A percentile compares a stretch with the other conserved stretches of the same genome.
These are phyloP conservation scores for Candida xiaguanensis DNA, from an alignment of 805 yeast species.

Conservation along the genomic window DNA sequence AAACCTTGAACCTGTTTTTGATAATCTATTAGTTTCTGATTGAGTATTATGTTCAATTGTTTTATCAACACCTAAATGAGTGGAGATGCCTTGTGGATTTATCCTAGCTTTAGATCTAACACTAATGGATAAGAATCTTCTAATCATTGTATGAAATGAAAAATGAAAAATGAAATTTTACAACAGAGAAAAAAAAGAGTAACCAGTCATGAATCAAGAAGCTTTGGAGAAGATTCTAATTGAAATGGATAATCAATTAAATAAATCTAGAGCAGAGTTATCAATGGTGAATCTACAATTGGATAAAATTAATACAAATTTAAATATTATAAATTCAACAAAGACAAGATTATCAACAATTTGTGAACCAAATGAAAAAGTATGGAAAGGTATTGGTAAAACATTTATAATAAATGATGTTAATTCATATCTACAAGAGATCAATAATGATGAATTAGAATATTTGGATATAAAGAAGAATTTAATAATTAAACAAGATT, in stretches of 20 bases:
- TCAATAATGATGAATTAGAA: constrained; percentile 50
- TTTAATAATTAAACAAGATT: constrained; percentile 63
- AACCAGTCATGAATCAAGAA: constrained; percentile 35
- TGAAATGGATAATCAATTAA: constrained; percentile 67
- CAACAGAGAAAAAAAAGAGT: background rate
- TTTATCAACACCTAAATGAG: constrained; percentile 20
- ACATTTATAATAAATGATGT: constrained; percentile 53
- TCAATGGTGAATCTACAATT: constrained; percentile 51
- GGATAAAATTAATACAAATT: constrained; percentile 45
- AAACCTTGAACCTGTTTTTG: constrained; percentile 67
- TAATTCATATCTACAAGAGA: constrained; percentile 43
- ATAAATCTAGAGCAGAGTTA: constrained; percentile 57
- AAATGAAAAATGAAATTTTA: too few relatives aligned
- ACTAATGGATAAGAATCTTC: background rate
- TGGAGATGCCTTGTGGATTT: background rate
- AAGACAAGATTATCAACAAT: constrained; percentile 46
- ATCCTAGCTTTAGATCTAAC: constrained; percentile 1
- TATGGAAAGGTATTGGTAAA: constrained; percentile 87
- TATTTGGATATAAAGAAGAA: constrained; percentile 58
- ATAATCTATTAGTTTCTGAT: constrained; percentile 65
- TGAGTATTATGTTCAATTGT: constrained; percentile 49
- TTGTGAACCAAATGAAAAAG: constrained; percentile 43
- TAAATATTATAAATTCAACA: constrained; percentile 55
- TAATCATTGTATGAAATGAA: background rate
- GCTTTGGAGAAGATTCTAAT: constrained; percentile 51